phyloP scores from a whole-genome alignment of 176 grass and related monocot species.

The Thalia dealbata region DNA sequence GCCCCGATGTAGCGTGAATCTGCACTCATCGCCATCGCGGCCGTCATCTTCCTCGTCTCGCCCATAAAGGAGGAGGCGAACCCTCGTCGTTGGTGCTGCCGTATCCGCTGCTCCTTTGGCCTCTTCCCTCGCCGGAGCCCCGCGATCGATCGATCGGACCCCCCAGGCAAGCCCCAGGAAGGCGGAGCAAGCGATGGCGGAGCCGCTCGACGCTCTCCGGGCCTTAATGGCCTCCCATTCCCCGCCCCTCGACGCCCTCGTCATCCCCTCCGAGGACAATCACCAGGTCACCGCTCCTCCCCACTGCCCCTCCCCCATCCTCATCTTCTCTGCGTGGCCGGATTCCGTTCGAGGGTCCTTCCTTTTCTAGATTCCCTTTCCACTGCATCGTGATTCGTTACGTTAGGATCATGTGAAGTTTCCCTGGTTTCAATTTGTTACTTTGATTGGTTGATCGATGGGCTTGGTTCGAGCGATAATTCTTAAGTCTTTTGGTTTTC shows the following conservation, averaged over 20 bases:
- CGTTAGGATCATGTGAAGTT: neutral
- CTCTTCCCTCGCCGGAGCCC: too few relatives aligned
- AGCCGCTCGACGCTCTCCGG: conserved; percentile 55
- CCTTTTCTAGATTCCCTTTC: neutral
- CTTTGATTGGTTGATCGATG: neutral
- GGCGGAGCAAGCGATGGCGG: conserved; percentile 22
- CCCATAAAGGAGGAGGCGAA: too few relatives aligned
- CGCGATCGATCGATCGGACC: neutral
- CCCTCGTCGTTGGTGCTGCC: too few relatives aligned
- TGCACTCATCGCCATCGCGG: too few relatives aligned
- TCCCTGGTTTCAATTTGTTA: neutral
- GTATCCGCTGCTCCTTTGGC: too few relatives aligned
- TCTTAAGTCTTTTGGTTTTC: neutral
- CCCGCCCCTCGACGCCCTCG: conserved; percentile 65
- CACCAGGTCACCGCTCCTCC: conserved; percentile 51
- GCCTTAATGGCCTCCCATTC: conserved; percentile 66
- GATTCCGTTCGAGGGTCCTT: neutral
- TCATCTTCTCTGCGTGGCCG: neutral
- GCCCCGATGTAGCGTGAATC: too few relatives aligned
- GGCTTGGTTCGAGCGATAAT: neutral
- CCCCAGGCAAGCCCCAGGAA: neutral
- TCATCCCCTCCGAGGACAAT: conserved; percentile 88
- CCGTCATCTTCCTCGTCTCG: too few relatives aligned
- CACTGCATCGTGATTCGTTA: neutral
- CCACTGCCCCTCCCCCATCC: neutral